These are phyloP conservation scores for Tulasnella sp. DNA, from an alignment of 768 basidiomycete species.

Conservation along the genomic window DNA sequence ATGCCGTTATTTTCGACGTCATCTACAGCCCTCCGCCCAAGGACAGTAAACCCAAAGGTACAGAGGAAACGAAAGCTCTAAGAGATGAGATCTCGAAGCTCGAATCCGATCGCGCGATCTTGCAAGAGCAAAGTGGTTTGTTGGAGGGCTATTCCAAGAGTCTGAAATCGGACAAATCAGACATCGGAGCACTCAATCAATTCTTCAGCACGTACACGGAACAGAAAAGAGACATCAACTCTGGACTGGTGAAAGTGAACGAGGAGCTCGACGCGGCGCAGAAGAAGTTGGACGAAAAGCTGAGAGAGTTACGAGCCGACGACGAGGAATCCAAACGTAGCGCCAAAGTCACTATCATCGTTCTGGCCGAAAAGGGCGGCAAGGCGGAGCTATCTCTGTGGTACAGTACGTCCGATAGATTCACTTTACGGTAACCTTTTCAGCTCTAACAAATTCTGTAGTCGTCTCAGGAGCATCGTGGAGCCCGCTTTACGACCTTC, in stretches of 20 bases:
- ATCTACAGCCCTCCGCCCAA: slow-evolving; percentile 9
- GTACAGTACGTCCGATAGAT: slow-evolving; percentile 41
- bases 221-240: slow-evolving; percentile 4
- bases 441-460: not conserved
- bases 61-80: not conserved
- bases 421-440: not conserved
- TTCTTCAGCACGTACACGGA: slow-evolving; percentile 35
- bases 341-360: slow-evolving; percentile 37
- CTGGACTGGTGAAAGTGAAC: not conserved
- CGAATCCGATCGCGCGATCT: slow-evolving; percentile 1
- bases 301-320: slow-evolving; percentile 25
- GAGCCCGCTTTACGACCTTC: slow-evolving; percentile 52
- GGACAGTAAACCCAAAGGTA: not conserved
- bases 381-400: slow-evolving; percentile 42
- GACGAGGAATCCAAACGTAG: slow-evolving; percentile 22
- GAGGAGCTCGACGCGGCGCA: slow-evolving; percentile 12
- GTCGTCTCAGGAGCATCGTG: slow-evolving; percentile 48
- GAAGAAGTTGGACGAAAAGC: slow-evolving; percentile 29
- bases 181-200: slow-evolving; percentile 26
- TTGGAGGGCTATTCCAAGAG: slow-evolving; percentile 10
- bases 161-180: slow-evolving; percentile 34
- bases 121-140: slow-evolving; percentile 4
- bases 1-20: slow-evolving; percentile 23
- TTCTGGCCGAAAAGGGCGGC: slow-evolving; percentile 36
- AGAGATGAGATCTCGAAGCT: not conserved